phyloP scores from a whole-genome alignment of 2,329 filamentous ascomycete species.

The Aspergillus cejpii region DNA sequence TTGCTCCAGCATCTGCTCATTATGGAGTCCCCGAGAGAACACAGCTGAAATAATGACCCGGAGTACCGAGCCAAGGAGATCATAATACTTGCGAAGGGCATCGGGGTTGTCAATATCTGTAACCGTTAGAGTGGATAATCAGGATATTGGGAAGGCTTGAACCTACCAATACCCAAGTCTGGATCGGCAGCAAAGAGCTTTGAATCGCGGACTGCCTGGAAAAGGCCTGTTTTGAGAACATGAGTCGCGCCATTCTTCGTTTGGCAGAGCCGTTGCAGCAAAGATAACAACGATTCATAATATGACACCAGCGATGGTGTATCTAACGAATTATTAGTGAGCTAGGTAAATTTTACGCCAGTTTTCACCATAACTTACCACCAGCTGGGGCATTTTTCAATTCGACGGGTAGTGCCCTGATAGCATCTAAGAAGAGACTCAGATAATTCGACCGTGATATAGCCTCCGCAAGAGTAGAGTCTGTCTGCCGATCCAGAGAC shows the following conservation, averaged over 20 bases:
- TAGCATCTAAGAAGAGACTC: conserved; percentile 78
- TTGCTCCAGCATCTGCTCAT: conserved; percentile 63
- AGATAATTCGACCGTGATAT: conserved; percentile 86
- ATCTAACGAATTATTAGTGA: conserved; percentile 36
- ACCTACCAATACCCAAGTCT: conserved; percentile 69
- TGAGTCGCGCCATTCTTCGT: conserved; percentile 76
- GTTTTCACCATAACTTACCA: conserved; percentile 44
- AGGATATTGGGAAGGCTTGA: not conserved
- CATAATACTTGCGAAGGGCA: conserved; percentile 74
- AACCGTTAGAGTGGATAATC: conserved; percentile 13
- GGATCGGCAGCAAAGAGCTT: conserved; percentile 86
- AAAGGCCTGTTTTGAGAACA: conserved; percentile 82
- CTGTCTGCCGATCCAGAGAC: conserved; percentile 63
- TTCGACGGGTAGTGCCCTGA: conserved; percentile 70
- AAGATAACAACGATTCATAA: conserved; percentile 68
- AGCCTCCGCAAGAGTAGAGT: conserved; percentile 67
- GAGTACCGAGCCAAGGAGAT: conserved; percentile 70
- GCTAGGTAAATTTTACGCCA: too few species aligned
- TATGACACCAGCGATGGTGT: conserved; percentile 51
- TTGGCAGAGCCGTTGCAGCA: conserved; percentile 78
- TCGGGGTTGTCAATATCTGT: conserved; percentile 59
- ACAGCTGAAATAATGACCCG: conserved; percentile 77
- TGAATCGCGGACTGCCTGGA: conserved; percentile 71
- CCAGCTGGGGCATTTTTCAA: conserved; percentile 53
- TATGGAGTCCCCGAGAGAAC: conserved; percentile 73